Evolutionary conservation across 441 rosid genomes (phyloP).

Genomic region (Rhodomyrtus psidioides): DNA sequence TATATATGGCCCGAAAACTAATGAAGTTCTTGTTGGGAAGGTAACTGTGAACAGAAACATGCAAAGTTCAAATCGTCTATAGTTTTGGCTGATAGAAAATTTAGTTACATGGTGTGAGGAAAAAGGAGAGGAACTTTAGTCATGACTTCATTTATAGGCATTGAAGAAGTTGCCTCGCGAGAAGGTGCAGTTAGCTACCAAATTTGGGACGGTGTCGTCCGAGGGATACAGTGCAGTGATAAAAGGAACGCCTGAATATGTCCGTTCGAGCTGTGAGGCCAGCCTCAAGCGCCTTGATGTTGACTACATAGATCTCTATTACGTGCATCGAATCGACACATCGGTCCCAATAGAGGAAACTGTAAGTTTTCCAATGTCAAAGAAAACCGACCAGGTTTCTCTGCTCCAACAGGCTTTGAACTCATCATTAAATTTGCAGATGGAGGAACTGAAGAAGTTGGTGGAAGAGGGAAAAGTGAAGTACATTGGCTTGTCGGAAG

Average conservation of each 20-base stretch:
- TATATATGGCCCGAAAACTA: neutral
- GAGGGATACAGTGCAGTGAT: neutral
- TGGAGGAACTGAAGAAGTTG: constrained; percentile 2
- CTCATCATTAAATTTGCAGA: neutral
- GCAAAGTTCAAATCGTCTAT: neutral
- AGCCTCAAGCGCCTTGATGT: constrained; percentile 25
- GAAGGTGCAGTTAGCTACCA: constrained; percentile 31
- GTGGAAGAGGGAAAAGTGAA: constrained; percentile 4
- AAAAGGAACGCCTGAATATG: constrained; percentile 17
- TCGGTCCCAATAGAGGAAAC: constrained; percentile 12
- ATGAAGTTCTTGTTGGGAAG: constrained; percentile 5
- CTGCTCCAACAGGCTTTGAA: neutral
- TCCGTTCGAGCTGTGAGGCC: constrained; percentile 17
- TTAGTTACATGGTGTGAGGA: neutral
- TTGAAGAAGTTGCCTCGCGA: constrained; percentile 27
- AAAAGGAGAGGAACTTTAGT: neutral
- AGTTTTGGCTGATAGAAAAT: neutral
- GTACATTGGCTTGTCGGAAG: constrained; percentile 2
- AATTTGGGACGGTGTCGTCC: constrained; percentile 13
- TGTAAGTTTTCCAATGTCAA: neutral
- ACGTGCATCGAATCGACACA: constrained; percentile 23
- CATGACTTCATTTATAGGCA: constrained; percentile 13
- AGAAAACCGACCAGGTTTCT: neutral
- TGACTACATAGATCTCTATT: constrained; percentile 32
- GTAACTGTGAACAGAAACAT: neutral